Evolutionary conservation across 169 alveolate genomes (phyloP).

Genomic region (Plasmodium vivax): DNA sequence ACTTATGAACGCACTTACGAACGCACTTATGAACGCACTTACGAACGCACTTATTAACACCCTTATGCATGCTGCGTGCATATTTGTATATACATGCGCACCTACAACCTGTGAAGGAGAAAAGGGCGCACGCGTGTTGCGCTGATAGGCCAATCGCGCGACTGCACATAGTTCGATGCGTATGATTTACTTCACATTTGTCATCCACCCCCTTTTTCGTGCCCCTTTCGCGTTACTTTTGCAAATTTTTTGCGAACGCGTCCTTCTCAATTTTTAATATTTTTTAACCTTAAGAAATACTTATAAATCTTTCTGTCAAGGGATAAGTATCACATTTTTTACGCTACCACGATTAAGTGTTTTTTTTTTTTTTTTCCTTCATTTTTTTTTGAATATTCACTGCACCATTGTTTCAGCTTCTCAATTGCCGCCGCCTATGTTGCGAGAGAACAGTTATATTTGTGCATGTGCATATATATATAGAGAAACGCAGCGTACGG

Average conservation of each 20-base stretch:
- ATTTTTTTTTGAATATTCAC: background rate
- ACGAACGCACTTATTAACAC: background rate
- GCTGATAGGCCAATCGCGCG: background rate
- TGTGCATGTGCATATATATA: slow-evolving; percentile 8
- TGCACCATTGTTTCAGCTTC: background rate
- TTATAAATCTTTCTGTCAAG: slow-evolving; percentile 13
- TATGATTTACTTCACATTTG: background rate
- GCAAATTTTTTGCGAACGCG: background rate
- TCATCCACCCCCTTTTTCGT: background rate
- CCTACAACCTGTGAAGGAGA: background rate
- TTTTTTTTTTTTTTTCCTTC: background rate
- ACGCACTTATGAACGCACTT: background rate
- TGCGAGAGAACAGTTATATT: background rate
- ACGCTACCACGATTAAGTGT: background rate
- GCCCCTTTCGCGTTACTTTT: background rate
- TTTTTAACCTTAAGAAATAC: background rate
- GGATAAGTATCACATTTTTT: background rate
- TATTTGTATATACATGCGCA: background rate
- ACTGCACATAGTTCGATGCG: background rate
- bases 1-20: background rate
- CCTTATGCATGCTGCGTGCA: background rate
- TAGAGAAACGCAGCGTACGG: background rate
- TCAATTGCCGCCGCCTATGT: background rate
- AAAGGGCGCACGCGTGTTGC: background rate
- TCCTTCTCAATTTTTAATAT: slow-evolving; percentile 10